Base-by-base conservation (phyloP, 306 rosid species). In the Malus fusca region DNA sequence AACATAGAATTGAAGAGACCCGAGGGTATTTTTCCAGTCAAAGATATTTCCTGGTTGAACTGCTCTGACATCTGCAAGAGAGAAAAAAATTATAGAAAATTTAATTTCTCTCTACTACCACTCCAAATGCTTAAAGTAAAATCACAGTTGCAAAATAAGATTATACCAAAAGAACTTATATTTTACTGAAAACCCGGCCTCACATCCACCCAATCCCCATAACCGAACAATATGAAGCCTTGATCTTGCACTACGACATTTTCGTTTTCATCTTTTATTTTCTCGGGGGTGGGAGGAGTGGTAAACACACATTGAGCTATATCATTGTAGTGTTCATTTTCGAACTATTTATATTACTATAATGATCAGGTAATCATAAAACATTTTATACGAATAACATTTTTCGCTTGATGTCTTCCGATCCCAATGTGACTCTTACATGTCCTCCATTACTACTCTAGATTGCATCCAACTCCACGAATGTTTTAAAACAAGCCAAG, bases 1-100 rank as follows among this genome's bases (percentile, higher is more conserved):
- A 90, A 95, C 98, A 92, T 92, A 35, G 92, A 22, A 86, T 92
- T 95, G 93, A 95, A 92, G 85, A 87, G 93, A 76, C 98, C 98
- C 1, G 98, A 90, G 67, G 98, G 98, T 83, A 95, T 95, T 85
- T 95, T 95, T 15, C 98, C 97, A 15, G 91, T 88, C 88, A 89
- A 83, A 72, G 91, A 85, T 74, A 92, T 81, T 71, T 92, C 97
- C 90, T 87, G 98, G 78, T 95, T 95, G 90, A 92, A 92, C 82
- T 95, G 98, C 88, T 95, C 98, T 64, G 98, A 92, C 98, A 95
- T 95, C 98, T 94, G 91, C 73, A 37, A 68, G 37, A 52, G 69
- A 43, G 66, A 74, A 25, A 25, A 12, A 18, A 62, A 69, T 28
- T 22, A 22, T 2, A 12, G 25, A 37, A 31, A 23, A 7, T 17